Evolutionary conservation across 139 green algal species (phyloP).

Genomic region (Chlamydomonas incerta): DNA sequence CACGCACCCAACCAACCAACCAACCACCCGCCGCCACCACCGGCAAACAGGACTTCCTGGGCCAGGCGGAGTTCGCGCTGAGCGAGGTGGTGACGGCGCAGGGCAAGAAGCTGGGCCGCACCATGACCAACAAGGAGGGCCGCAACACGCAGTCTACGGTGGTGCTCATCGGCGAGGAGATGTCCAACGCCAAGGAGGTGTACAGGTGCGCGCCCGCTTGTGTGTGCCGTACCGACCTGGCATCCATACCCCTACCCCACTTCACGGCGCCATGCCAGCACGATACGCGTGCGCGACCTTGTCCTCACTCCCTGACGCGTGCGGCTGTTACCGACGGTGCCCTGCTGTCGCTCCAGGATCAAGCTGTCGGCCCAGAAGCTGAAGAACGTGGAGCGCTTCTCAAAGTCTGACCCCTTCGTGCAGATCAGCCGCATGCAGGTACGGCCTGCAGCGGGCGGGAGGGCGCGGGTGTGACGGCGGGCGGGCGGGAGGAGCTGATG

Average conservation of each 20-base stretch:
- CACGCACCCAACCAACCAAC: too few relatives aligned
- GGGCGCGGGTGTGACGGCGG: too few relatives aligned
- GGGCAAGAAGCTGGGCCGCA: neutral
- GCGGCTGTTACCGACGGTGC: too few relatives aligned
- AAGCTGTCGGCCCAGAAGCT: neutral
- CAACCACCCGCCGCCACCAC: too few relatives aligned
- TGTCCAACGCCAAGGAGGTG: constrained; percentile 13
- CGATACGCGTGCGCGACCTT: too few relatives aligned
- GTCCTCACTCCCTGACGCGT: too few relatives aligned
- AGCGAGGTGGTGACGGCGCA: constrained; percentile 17
- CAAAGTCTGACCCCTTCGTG: constrained; percentile 28
- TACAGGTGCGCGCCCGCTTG: constrained; percentile 36
- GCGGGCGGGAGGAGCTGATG: too few relatives aligned
- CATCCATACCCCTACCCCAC: too few relatives aligned
- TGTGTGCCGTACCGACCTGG: too few relatives aligned
- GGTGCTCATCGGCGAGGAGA: constrained; percentile 8
- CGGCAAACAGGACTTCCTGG: constrained; percentile 63
- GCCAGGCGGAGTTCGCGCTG: constrained; percentile 38
- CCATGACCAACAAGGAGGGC: neutral
- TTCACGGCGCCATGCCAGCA: too few relatives aligned
- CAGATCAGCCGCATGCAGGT: constrained; percentile 18
- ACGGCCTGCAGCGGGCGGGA: too few relatives aligned
- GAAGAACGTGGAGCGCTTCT: constrained; percentile 50
- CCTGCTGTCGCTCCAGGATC: neutral
- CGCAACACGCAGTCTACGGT: neutral